Evolutionary conservation across 495 filamentous ascomycete genomes (phyloP).

Genomic region (Neurospora tetraspora): DNA sequence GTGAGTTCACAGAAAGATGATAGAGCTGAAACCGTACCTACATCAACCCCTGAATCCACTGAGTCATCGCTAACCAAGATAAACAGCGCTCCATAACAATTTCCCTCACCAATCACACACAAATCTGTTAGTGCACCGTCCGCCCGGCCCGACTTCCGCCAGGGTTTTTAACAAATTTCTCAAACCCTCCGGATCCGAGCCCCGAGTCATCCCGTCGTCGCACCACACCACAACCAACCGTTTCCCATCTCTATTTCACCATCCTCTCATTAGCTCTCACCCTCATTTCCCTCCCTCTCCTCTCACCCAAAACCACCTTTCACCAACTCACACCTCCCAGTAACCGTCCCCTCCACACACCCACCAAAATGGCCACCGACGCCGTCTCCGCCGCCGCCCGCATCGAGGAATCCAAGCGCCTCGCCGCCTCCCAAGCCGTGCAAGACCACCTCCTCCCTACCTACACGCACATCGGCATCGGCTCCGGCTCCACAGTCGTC

Average conservation of each 20-base stretch:
- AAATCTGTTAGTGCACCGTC: neutral
- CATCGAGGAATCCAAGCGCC: conserved; percentile 75
- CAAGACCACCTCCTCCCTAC: conserved; percentile 50
- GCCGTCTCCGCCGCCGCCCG: conserved; percentile 17
- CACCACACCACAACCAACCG: no score
- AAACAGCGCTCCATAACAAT: neutral
- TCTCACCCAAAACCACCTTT: no score
- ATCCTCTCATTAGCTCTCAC: no score
- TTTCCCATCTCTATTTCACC: no score
- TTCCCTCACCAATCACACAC: neutral
- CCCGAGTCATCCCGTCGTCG: no score
- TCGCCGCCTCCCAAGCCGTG: conserved; percentile 76
- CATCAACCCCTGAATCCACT: neutral
- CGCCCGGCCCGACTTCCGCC: neutral
- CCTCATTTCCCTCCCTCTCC: no score
- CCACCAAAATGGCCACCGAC: conserved; percentile 11
- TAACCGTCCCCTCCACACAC: neutral
- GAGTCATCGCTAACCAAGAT: neutral
- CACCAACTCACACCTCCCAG: neutral
- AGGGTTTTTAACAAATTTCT: neutral
- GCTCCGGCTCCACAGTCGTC: conserved; percentile 84
- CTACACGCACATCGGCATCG: conserved; percentile 63
- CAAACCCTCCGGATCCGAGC: no score
- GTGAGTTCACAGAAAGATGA: no score
- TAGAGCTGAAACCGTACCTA: neutral